phyloP scores from a whole-genome alignment of 441 rosid species.

The Pelargonium australe region DNA sequence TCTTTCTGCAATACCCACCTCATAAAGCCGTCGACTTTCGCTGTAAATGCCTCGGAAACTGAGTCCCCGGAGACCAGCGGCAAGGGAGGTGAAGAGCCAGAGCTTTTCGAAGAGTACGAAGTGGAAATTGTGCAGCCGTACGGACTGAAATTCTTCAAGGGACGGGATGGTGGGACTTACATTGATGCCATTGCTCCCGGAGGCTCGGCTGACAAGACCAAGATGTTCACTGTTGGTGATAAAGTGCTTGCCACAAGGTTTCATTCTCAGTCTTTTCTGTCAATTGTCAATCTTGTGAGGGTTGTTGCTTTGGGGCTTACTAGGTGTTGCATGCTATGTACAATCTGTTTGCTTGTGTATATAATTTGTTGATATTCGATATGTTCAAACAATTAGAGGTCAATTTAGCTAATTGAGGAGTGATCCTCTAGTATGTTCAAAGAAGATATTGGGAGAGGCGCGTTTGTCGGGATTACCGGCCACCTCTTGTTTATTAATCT shows the following conservation, averaged over 20 bases:
- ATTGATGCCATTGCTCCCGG: conserved; percentile 84
- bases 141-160: conserved; percentile 67
- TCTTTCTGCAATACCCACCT: conserved; percentile 34
- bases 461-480: too few species aligned
- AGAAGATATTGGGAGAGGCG: too few species aligned
- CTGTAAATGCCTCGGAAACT: conserved; percentile 54
- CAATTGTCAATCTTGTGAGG: background rate
- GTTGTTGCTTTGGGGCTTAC: background rate
- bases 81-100: conserved; percentile 21
- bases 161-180: conserved; percentile 88
- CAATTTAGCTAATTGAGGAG: too few species aligned
- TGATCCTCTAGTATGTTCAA: too few species aligned
- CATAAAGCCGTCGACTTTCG: conserved; percentile 29
- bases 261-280: background rate
- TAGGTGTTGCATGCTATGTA: too few species aligned
- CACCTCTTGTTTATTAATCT: too few species aligned
- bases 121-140: conserved; percentile 68
- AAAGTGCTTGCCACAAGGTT: conserved; percentile 94
- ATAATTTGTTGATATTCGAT: too few species aligned
- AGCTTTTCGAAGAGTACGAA: conserved; percentile 61
- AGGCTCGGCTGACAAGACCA: conserved; percentile 72
- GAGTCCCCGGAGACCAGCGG: conserved; percentile 36
- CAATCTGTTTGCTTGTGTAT: too few species aligned
- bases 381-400: too few species aligned
- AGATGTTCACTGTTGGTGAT: conserved; percentile 73